phyloP scores from a whole-genome alignment of 371 early-diverging fungal species.

The Lichtheimia corymbifera region DNA sequence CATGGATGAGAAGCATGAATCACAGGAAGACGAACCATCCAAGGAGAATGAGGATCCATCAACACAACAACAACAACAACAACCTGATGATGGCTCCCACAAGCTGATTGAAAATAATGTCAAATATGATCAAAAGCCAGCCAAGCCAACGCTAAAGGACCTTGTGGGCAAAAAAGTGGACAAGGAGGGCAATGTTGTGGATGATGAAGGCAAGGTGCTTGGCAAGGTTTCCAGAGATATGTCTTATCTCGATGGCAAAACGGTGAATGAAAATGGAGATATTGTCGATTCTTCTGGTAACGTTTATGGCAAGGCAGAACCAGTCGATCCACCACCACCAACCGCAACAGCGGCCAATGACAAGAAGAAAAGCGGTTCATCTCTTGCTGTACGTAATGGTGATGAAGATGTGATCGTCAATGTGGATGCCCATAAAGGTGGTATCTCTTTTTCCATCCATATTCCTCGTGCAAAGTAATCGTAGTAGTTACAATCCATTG shows the following conservation, averaged over 20 bases:
- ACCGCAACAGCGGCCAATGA: background rate
- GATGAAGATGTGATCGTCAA: background rate
- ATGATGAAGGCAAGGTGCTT: background rate
- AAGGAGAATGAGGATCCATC: background rate
- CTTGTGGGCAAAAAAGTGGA: constrained; percentile 1
- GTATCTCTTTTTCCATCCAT: constrained; percentile 3
- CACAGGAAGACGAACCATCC: background rate
- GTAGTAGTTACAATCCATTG: too few species aligned
- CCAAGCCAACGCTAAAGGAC: background rate
- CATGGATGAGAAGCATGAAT: background rate
- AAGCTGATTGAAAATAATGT: background rate
- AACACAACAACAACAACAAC: background rate
- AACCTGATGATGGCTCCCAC: background rate
- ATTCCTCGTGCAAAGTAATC: constrained; percentile 4
- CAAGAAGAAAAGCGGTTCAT: background rate
- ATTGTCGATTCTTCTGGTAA: background rate
- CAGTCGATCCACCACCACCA: background rate
- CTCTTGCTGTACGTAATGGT: background rate
- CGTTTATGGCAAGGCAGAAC: background rate
- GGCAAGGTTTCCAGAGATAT: constrained; percentile 1
- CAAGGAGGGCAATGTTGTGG: background rate
- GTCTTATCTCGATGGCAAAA: background rate
- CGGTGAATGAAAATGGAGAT: background rate
- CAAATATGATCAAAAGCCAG: background rate
- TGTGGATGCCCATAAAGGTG: constrained; percentile 3